Percentiles rank a stretch among this genome's conserved stretches.
These are phyloP conservation scores for Anthoceros angustus DNA, from an alignment of 225 moss, liverwort and hornwort species.

Conservation along the genomic window DNA sequence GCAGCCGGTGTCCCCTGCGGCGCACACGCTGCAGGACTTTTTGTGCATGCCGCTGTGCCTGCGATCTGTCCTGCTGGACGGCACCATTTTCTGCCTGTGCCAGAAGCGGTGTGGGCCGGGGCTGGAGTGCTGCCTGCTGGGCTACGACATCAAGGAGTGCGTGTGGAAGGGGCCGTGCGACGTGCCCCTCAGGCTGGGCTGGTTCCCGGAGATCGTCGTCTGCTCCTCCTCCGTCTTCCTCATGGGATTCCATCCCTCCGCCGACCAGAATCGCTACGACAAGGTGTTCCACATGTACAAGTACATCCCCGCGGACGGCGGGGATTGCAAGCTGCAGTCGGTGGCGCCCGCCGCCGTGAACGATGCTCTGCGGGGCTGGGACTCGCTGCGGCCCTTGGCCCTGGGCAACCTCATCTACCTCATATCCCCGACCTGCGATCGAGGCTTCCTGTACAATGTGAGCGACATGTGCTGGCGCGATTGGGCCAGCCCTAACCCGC, in stretches of 20 bases:
- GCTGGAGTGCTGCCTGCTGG: slow-evolving; percentile 5
- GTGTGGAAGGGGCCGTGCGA: background rate
- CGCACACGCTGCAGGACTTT: slow-evolving; percentile 1
- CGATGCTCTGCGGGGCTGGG: background rate
- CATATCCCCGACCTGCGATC: slow-evolving; percentile 2
- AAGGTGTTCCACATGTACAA: slow-evolving; percentile 1
- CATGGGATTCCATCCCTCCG: slow-evolving; percentile 1
- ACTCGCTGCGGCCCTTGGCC: background rate
- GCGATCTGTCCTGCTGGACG: background rate
- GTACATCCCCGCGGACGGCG: background rate
- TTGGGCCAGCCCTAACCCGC: background rate
- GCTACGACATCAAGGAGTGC: background rate
- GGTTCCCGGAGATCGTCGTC: slow-evolving; percentile 3
- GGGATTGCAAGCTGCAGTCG: slow-evolving; percentile 1
- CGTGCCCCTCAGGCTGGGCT: background rate
- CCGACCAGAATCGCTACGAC: background rate
- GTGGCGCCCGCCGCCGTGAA: background rate
- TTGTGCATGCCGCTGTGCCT: slow-evolving; percentile 4
- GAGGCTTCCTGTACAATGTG: background rate
- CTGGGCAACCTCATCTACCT: slow-evolving; percentile 3
- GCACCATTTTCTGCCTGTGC: slow-evolving; percentile 1
- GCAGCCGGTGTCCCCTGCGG: slow-evolving; percentile 1
- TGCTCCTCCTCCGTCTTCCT: background rate
- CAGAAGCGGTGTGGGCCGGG: background rate
- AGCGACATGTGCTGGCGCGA: background rate